Evolutionary conservation across 2,329 filamentous ascomycete genomes (phyloP).

Genomic region (Paracoccidioides lutzii): DNA sequence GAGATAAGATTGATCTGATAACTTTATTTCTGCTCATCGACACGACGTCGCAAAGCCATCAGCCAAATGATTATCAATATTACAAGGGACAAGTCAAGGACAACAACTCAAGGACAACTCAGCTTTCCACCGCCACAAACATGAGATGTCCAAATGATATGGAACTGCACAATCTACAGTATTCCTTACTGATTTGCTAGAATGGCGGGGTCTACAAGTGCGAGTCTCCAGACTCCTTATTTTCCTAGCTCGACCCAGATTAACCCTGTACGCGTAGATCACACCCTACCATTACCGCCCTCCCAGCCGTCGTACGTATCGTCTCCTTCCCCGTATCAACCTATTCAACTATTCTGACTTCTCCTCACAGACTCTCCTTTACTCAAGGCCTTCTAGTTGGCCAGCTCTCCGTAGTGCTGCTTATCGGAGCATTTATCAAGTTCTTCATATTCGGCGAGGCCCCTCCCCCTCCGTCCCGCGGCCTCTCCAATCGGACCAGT

Average conservation of each 20-base stretch:
- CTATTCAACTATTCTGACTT: background rate
- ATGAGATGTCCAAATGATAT: background rate
- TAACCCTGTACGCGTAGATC: background rate
- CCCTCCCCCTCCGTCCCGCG: conserved; percentile 68
- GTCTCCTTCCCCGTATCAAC: background rate
- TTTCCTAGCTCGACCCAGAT: background rate
- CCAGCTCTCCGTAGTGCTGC: conserved; percentile 79
- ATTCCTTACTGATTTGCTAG: background rate
- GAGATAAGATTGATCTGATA: conserved; percentile 15
- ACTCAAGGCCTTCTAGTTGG: conserved; percentile 87
- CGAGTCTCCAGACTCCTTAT: background rate
- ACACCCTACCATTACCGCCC: conserved; percentile 1
- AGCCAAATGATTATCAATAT: no score
- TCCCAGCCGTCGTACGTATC: conserved; percentile 9
- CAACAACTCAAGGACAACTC: no score
- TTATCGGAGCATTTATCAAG: conserved; percentile 92
- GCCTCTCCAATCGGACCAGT: conserved; percentile 60
- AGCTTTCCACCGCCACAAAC: background rate
- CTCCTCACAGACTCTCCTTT: conserved; percentile 57
- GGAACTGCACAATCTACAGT: background rate
- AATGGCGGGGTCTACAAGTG: conserved; percentile 13
- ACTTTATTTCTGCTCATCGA: background rate
- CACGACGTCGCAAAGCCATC: background rate
- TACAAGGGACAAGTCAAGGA: no score
- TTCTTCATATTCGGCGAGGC: conserved; percentile 99